A percentile compares a stretch with the other conserved stretches of the same genome.
Conservation (phyloP, 192 early-diverging fungal species). For the Coemansia aciculifera region DNA sequence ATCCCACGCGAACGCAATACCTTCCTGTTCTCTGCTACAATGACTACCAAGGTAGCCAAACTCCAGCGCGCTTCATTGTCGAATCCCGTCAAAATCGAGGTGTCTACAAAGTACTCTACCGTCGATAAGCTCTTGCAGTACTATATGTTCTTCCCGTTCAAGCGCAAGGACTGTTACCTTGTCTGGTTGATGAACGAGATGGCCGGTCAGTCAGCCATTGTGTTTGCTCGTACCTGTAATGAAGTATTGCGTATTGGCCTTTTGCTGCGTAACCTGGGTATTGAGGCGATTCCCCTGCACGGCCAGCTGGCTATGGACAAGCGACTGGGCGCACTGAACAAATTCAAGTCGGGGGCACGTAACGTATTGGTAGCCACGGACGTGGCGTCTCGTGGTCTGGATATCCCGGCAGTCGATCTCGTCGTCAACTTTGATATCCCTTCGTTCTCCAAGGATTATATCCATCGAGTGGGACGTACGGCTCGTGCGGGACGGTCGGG, state of each 20-base stretch:
- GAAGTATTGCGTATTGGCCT: slow-evolving; percentile 82
- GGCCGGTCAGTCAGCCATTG: slow-evolving; percentile 87
- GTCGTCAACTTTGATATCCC: slow-evolving; percentile 98
- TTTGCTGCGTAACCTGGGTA: slow-evolving; percentile 89
- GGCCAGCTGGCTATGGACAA: slow-evolving; percentile 92
- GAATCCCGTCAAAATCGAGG: slow-evolving; percentile 93
- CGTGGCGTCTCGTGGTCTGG: slow-evolving; percentile 89
- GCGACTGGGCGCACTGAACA: slow-evolving; percentile 87
- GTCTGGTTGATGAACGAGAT: slow-evolving; percentile 93
- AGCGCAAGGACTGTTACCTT: slow-evolving; percentile 92
- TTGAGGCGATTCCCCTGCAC: slow-evolving; percentile 92
- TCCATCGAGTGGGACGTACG: slow-evolving; percentile 85
- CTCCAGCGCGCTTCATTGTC: slow-evolving; percentile 86
- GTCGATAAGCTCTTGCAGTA: slow-evolving; percentile 92
- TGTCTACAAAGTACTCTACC: slow-evolving; percentile 96
- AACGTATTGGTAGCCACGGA: slow-evolving; percentile 94
- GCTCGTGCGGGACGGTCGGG: slow-evolving; percentile 82
- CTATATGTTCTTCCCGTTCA: slow-evolving; percentile 95
- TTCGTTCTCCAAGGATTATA: slow-evolving; percentile 82
- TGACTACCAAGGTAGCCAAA: slow-evolving; percentile 98
- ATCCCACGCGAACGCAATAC: slow-evolving; percentile 92
- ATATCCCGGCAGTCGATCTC: slow-evolving; percentile 94
- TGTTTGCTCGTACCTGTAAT: slow-evolving; percentile 89
- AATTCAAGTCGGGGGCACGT: slow-evolving; percentile 89
- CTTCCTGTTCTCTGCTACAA: slow-evolving; percentile 94